Base-by-base conservation (phyloP, 2,329 filamentous ascomycete species). In the Claviceps quebecensis region DNA sequence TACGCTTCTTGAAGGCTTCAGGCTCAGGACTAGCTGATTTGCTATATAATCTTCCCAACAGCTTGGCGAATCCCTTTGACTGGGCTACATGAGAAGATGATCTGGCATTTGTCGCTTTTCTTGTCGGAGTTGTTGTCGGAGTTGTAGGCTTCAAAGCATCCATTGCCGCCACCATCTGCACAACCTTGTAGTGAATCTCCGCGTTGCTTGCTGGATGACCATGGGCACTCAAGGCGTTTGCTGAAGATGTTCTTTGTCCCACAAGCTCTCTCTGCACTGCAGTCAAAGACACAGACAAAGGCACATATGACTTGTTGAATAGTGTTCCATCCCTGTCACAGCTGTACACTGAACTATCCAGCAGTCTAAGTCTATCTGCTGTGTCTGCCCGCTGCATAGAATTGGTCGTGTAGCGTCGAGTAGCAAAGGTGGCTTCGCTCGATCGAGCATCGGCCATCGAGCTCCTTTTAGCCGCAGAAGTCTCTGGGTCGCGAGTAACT, bases 141-240 rank as follows among this genome's bases (percentile, higher is more conserved):
- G 56, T 51, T 4, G 53, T 55, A 26, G 66, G 61, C 51, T 69
- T 70, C 5, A 69, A 55, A 13, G 60, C 58, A 37, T 66, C 53
- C 2, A 61, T 67, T 5, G 66, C 65, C 11, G 67, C 63, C 23
- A 70, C 55, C 67, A 70, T 70, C 13, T 62, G 62, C 4, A 51
- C 50, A 11, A 68, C 55, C 52, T 70, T 69, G n/a, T 61, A 52
- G 26, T 61, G 61, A 34, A 69, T 61, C 26, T 63, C 58, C 3
- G 62, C 58, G 14, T 60, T 52, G 19, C 53, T 54, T 9, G 46
- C 40, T 45, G 43, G 23, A 4, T 26, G 45, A 19, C 16, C 19
- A 39, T 45, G n/a, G 11, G 19, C 29, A 16, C 17, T 38, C 6
- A 29, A 5, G 37, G 37, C 40, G 16, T 22, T 46, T 14, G 45